Evolutionary conservation across 139 green algal genomes (phyloP).

Genomic region (Chlorella sp.): DNA sequence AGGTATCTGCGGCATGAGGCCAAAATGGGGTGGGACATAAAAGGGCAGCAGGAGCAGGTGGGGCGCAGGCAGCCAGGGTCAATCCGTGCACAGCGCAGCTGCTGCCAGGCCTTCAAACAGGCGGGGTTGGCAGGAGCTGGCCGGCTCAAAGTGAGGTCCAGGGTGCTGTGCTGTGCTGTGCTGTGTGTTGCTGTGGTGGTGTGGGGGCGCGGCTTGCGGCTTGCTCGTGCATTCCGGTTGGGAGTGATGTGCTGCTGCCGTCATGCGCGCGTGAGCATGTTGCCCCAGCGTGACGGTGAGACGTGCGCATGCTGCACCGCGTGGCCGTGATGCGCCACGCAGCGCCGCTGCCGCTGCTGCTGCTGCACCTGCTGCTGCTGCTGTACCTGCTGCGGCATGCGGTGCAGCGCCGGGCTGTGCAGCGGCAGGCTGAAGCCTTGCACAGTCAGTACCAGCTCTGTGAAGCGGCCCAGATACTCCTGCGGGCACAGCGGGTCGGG

Average conservation of each 20-base stretch:
- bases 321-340: not conserved
- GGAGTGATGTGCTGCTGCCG: not conserved
- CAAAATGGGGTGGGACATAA: not conserved
- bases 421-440: constrained; percentile 39
- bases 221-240: too few relatives aligned
- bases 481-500: not conserved
- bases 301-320: not conserved
- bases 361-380: not conserved
- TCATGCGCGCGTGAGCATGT: not conserved
- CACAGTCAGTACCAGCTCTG: constrained; percentile 42
- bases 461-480: constrained; percentile 40
- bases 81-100: too few relatives aligned
- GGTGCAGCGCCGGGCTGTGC: not conserved
- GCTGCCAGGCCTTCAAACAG: too few relatives aligned
- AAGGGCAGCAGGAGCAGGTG: not conserved
- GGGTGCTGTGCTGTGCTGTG: too few relatives aligned
- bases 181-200: too few relatives aligned
- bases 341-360: not conserved
- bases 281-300: not conserved
- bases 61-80: not conserved
- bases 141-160: too few relatives aligned
- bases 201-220: too few relatives aligned
- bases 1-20: too few relatives aligned
- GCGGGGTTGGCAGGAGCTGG: too few relatives aligned
- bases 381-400: not conserved